These are phyloP conservation scores for Diplosphaera chodatii DNA, from an alignment of 139 green algal genomes.

Conservation along the genomic window DNA sequence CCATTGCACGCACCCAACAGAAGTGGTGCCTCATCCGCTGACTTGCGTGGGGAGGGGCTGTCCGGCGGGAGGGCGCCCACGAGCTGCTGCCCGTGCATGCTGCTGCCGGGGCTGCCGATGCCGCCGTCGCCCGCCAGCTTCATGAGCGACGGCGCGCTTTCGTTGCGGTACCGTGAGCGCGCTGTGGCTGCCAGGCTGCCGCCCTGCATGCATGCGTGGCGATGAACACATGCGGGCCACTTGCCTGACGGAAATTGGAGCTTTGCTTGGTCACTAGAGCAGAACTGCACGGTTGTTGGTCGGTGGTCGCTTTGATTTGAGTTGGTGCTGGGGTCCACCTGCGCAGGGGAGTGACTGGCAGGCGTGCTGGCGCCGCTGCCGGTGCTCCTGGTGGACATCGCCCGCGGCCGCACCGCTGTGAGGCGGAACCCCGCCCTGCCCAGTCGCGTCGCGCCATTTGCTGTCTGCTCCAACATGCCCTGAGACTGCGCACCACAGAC, in stretches of 20 bases:
- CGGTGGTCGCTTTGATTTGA: too few relatives aligned
- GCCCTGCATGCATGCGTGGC: not conserved
- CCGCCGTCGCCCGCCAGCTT: not conserved
- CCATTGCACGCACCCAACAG: not conserved
- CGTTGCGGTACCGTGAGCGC: not conserved
- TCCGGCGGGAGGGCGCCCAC: not conserved
- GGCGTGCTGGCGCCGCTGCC: not conserved
- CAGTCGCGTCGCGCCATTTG: constrained; percentile 7
- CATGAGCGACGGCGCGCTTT: not conserved
- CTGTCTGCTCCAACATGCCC: not conserved
- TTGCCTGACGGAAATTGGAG: too few relatives aligned
- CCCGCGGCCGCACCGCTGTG: constrained; percentile 21
- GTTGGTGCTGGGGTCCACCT: not conserved
- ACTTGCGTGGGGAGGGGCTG: not conserved
- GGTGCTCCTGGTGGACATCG: not conserved
- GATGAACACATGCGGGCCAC: too few relatives aligned
- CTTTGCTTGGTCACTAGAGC: too few relatives aligned
- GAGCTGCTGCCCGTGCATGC: too few relatives aligned
- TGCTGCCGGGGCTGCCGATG: too few relatives aligned
- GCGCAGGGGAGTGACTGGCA: not conserved
- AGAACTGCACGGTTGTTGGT: too few relatives aligned
- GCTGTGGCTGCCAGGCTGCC: not conserved
- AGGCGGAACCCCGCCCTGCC: constrained; percentile 52
- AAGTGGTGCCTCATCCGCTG: not conserved
- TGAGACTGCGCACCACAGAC: not conserved